phyloP scores from a whole-genome alignment of 148 eudicot genomes.

The Salicornia ramosissima region DNA sequence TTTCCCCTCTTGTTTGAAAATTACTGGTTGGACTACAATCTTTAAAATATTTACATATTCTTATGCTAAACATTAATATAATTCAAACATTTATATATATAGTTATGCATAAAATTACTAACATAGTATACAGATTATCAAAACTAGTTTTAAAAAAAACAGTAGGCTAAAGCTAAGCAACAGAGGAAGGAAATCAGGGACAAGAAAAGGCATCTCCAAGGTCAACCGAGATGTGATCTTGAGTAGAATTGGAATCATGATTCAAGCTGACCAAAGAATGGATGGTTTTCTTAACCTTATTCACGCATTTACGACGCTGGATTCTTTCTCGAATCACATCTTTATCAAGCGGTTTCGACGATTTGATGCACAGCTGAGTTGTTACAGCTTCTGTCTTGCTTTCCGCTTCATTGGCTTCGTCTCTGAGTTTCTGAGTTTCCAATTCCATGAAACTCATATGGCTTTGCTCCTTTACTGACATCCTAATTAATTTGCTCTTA shows the following conservation, averaged over 20 bases:
- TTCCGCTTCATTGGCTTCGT: slow-evolving; percentile 3
- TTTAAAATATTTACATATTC: too few species aligned
- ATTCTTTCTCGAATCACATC: slow-evolving; percentile 19
- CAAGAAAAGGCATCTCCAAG: slow-evolving; percentile 29
- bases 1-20: too few species aligned
- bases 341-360: slow-evolving; percentile 26
- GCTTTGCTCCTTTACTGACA: slow-evolving; percentile 15
- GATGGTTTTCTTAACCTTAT: slow-evolving; percentile 28
- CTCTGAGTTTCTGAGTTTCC: not conserved
- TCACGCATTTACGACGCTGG: slow-evolving; percentile 24
- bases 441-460: not conserved
- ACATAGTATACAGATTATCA: not conserved
- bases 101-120: too few species aligned
- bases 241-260: slow-evolving; percentile 13
- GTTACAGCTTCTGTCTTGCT: slow-evolving; percentile 3
- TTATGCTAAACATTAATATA: too few species aligned
- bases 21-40: too few species aligned
- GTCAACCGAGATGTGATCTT: slow-evolving; percentile 29
- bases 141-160: not conserved
- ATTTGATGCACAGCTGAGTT: slow-evolving; percentile 21
- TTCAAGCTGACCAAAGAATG: slow-evolving; percentile 26
- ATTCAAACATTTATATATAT: too few species aligned
- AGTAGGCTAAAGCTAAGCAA: not conserved
- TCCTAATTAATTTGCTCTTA: not conserved
- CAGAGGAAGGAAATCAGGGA: slow-evolving; percentile 14